A percentile compares a stretch with the other conserved stretches of the same genome.
phyloP scores from a whole-genome alignment of 2,329 filamentous ascomycete species.

The Botryosphaeria dothidea region DNA sequence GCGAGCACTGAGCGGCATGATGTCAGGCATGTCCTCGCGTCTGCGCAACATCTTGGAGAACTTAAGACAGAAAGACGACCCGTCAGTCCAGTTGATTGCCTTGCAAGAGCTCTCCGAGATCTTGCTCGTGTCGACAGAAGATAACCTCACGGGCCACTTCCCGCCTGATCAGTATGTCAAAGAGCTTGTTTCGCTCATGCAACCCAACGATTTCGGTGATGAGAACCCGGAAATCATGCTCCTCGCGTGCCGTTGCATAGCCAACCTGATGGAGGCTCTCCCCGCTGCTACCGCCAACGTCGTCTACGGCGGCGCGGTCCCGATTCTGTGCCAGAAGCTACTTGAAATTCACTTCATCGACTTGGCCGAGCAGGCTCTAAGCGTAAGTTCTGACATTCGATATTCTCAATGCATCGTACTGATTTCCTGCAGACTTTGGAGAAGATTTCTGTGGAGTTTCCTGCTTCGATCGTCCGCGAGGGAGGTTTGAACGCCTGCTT shows the following conservation, averaged over 20 bases:
- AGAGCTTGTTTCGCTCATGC: slow-evolving; percentile 89
- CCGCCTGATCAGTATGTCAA: slow-evolving; percentile 93
- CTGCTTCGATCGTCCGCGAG: slow-evolving; percentile 90
- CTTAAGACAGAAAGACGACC: slow-evolving; percentile 80
- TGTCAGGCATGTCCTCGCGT: slow-evolving; percentile 78
- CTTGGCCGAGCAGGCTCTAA: slow-evolving; percentile 92
- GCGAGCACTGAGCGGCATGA: slow-evolving; percentile 85
- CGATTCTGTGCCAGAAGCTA: slow-evolving; percentile 90
- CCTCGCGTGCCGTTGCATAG: slow-evolving; percentile 89
- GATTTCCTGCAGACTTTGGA: slow-evolving; percentile 67
- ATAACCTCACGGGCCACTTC: slow-evolving; percentile 93
- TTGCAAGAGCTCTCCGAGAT: slow-evolving; percentile 92
- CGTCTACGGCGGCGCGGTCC: slow-evolving; percentile 95
- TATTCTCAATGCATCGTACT: slow-evolving; percentile 2
- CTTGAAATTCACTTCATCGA: slow-evolving; percentile 97
- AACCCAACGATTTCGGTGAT: slow-evolving; percentile 80
- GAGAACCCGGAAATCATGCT: slow-evolving; percentile 98
- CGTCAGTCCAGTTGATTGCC: slow-evolving; percentile 85
- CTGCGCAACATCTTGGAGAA: slow-evolving; percentile 63
- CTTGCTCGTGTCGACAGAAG: slow-evolving; percentile 90
- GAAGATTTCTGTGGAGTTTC: slow-evolving; percentile 96
- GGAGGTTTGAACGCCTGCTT: slow-evolving; percentile 94
- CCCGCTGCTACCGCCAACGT: slow-evolving; percentile 92
- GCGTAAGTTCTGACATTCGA: slow-evolving; percentile 51
- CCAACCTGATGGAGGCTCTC: slow-evolving; percentile 96